Base-by-base conservation (phyloP, 2,329 filamentous ascomycete species). In the Xylaria digitata region DNA sequence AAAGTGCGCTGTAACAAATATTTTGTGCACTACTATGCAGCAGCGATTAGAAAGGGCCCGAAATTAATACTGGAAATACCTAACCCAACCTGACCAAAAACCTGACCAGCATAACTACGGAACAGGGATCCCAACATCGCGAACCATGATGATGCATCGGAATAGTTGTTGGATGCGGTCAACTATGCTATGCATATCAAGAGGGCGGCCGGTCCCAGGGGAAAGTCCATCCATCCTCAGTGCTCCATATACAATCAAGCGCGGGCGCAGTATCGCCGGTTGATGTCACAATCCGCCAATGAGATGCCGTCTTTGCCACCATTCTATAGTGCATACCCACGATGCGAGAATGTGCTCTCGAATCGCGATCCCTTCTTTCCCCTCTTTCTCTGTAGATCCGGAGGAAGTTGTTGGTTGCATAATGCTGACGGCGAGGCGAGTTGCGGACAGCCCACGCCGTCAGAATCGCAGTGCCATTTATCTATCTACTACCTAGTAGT, bases 271-370 rank as follows among this genome's bases (percentile, higher is more conserved):
- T 23, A 37, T 61, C 40, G 57, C 55, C 49, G 48, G 54, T 37
- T 55, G 63, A 63, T 56, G 52, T 56, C 34, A 58, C 58, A 61
- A 55, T 64, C 63, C 54, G 54, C 63, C 66, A 66, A 68, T 66
- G 30, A 63, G 43, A 32, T 49, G 45, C 49, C 7, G 11, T 19
- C 9, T 6, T 60, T 13, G 49, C 58, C 58, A 53, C 46, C 48
- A 15, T 43, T 56, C 9, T 48, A 65, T 62, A 65, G 49, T 62
- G 48, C 21, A n/a, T 50, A 6, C 19, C 54, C 43, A 53, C 34
- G 45, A 66, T 30, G 43, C 21, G 32, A 23, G 49, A 62, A 26
- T n/a, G 19, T 19, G 42, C 53, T 26, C 42, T 23, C 21, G 17
- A 59, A 60, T 46, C 40, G 54, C 62, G 49, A 59, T 56, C 54